Conservation (phyloP, 2,329 filamentous ascomycete genomes). For the Penicillium thymicola region DNA sequence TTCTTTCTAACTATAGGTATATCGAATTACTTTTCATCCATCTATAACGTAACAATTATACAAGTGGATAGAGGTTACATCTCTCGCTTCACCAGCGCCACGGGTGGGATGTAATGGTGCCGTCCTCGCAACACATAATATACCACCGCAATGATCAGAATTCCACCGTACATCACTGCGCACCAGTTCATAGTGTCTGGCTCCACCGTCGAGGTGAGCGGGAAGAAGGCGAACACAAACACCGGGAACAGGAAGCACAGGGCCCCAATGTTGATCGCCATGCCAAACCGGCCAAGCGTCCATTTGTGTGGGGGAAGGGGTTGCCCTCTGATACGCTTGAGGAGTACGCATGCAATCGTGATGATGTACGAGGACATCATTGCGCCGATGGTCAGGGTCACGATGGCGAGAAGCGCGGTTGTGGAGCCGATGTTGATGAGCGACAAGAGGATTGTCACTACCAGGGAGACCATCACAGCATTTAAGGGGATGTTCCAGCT, state of each 20-base stretch:
- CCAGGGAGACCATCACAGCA: slow-evolving; percentile 11
- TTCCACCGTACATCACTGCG: slow-evolving; percentile 35
- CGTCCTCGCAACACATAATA: slow-evolving; percentile 37
- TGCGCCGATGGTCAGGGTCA: background rate
- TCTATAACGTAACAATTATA: background rate
- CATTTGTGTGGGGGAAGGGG: slow-evolving; percentile 34
- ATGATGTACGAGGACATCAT: slow-evolving; percentile 5
- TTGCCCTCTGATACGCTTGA: slow-evolving; percentile 33
- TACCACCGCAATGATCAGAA: slow-evolving; percentile 34
- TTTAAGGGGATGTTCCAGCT: slow-evolving; percentile 1
- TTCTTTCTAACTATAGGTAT: no score
- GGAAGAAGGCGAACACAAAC: slow-evolving; percentile 42
- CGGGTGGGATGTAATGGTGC: slow-evolving; percentile 33
- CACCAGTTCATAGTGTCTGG: slow-evolving; percentile 42
- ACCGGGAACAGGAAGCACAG: slow-evolving; percentile 33
- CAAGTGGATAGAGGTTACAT: background rate
- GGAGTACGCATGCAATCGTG: slow-evolving; percentile 28
- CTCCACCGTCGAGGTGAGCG: slow-evolving; percentile 24
- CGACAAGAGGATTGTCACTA: background rate
- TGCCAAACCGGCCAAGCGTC: slow-evolving; percentile 32
- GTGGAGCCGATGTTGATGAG: slow-evolving; percentile 1
- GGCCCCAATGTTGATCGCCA: slow-evolving; percentile 35
- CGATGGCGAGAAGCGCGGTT: background rate
- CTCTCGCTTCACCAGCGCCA: slow-evolving; percentile 22
- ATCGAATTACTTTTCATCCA: background rate